These are phyloP conservation scores for Colletotrichum lentis DNA, from an alignment of 2,329 filamentous ascomycete genomes.

Conservation along the genomic window DNA sequence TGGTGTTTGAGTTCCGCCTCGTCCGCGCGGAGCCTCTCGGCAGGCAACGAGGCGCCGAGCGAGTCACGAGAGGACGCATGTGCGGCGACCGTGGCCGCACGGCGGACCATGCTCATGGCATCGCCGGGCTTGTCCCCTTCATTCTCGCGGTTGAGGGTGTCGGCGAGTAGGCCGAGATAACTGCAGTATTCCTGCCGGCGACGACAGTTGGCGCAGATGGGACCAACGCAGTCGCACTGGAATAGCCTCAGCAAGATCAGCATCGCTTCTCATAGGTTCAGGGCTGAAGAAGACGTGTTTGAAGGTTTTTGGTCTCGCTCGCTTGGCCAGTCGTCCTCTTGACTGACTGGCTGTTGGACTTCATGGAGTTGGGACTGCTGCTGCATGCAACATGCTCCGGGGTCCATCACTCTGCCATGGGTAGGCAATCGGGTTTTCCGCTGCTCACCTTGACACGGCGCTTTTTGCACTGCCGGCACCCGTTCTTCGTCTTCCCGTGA, in stretches of 20 bases:
- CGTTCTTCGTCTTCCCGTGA: slow-evolving; percentile 38
- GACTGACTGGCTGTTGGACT: background rate
- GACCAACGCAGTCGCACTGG: slow-evolving; percentile 37
- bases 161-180: slow-evolving; percentile 35
- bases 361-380: background rate
- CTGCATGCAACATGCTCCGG: slow-evolving; percentile 3
- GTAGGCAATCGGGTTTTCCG: too few species aligned
- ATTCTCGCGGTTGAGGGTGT: slow-evolving; percentile 37
- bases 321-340: background rate
- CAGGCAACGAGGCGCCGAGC: slow-evolving; percentile 31
- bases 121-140: slow-evolving; percentile 21
- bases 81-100: slow-evolving; percentile 34
- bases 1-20: slow-evolving; percentile 39
- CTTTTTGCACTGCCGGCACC: slow-evolving; percentile 38
- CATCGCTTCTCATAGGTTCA: background rate
- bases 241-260: background rate
- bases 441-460: slow-evolving; percentile 37
- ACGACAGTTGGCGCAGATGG: slow-evolving; percentile 37
- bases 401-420: background rate
- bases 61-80: slow-evolving; percentile 36
- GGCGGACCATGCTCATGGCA: slow-evolving; percentile 32
- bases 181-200: slow-evolving; percentile 37
- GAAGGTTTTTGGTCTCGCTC: slow-evolving; percentile 15
- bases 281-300: background rate
- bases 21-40: slow-evolving; percentile 35